Evolutionary conservation across 1,284 basidiomycete genomes (phyloP).

Genomic region (Hymenochaete sp.): DNA sequence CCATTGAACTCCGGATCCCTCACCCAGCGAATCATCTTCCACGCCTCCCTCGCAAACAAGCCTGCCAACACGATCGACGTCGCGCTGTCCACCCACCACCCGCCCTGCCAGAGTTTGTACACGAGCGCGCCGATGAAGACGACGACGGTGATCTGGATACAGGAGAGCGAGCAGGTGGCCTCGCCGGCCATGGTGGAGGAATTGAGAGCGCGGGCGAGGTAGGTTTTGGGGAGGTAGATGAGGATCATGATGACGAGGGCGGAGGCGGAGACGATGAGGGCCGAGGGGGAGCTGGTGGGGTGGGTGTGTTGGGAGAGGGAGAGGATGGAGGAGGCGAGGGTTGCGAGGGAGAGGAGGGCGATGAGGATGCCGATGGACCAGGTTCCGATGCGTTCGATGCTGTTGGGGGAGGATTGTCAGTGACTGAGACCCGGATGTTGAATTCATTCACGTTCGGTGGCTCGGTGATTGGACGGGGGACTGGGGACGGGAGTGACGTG

Average conservation of each 20-base stretch:
- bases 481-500: neutral
- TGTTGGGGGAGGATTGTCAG: slow-evolving; percentile 17
- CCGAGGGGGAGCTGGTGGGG: slow-evolving; percentile 32
- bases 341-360: slow-evolving; percentile 30
- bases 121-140: slow-evolving; percentile 30
- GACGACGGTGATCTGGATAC: slow-evolving; percentile 29
- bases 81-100: slow-evolving; percentile 40
- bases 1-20: slow-evolving; percentile 30
- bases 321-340: slow-evolving; percentile 29
- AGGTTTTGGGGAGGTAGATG: slow-evolving; percentile 38
- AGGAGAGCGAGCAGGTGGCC: slow-evolving; percentile 22
- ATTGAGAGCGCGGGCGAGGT: slow-evolving; percentile 34
- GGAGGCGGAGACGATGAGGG: slow-evolving; percentile 35
- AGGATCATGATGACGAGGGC: slow-evolving; percentile 32
- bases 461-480: neutral
- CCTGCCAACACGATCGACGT: slow-evolving; percentile 33
- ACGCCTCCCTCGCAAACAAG: slow-evolving; percentile 36
- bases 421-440: no score
- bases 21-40: slow-evolving; percentile 35
- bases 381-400: slow-evolving; percentile 33
- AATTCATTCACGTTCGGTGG: no score
- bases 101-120: slow-evolving; percentile 32
- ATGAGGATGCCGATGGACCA: slow-evolving; percentile 31
- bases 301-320: slow-evolving; percentile 29
- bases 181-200: slow-evolving; percentile 28